Evolutionary conservation across 164 flowering plant genomes (phyloP).

Genomic region (Umbilicus rupestris): DNA sequence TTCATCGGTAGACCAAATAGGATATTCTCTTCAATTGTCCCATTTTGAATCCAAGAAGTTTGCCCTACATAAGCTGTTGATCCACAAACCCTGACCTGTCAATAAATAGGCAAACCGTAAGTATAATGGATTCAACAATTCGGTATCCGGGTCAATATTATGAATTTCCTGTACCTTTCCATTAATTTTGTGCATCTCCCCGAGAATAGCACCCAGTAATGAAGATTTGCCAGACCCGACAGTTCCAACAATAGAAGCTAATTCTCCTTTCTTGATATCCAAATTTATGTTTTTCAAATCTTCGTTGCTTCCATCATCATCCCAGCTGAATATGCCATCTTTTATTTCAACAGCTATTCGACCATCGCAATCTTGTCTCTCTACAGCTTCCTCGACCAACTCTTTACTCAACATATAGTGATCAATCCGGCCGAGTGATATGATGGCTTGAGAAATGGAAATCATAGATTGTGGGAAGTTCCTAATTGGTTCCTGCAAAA

Average conservation of each 20-base stretch:
- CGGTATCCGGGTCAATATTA: background rate
- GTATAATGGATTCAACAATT: background rate
- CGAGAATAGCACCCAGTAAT: slow-evolving; percentile 67
- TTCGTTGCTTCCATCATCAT: slow-evolving; percentile 46
- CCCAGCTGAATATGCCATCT: slow-evolving; percentile 80
- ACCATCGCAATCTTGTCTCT: slow-evolving; percentile 40
- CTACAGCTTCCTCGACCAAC: slow-evolving; percentile 54
- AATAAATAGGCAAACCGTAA: background rate
- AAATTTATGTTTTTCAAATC: slow-evolving; percentile 50
- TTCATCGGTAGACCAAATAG: slow-evolving; percentile 82
- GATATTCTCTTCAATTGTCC: slow-evolving; percentile 87
- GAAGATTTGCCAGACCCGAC: slow-evolving; percentile 98
- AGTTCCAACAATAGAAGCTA: slow-evolving; percentile 86
- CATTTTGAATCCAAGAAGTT: slow-evolving; percentile 95
- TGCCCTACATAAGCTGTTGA: slow-evolving; percentile 94
- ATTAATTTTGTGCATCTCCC: slow-evolving; percentile 83
- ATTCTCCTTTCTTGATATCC: slow-evolving; percentile 56
- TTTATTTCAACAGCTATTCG: slow-evolving; percentile 53
- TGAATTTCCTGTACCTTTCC: slow-evolving; percentile 57
- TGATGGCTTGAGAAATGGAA: slow-evolving; percentile 73
- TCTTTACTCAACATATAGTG: slow-evolving; percentile 58
- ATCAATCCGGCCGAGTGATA: slow-evolving; percentile 72
- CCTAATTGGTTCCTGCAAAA: slow-evolving; percentile 86
- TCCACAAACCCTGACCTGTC: slow-evolving; percentile 81
- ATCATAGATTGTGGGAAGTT: slow-evolving; percentile 82